Conservation (phyloP, 306 rosid genomes). For the Rosa multiflora region DNA sequence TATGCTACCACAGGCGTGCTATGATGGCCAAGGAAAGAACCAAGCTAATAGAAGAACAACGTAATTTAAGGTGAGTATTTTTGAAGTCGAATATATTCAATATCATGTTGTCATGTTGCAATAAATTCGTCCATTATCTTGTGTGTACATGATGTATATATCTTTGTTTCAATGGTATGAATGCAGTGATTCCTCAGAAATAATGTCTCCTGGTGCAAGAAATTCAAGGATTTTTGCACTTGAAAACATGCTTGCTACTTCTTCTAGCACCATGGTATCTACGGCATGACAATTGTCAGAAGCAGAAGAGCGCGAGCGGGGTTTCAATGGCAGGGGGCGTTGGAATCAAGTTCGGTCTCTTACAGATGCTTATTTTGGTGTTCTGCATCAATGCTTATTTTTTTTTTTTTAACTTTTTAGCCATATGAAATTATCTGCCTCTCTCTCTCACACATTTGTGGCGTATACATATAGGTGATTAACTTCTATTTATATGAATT, state of each 20-base stretch:
- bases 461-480: too few relatives aligned
- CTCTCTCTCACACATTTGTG: too few relatives aligned
- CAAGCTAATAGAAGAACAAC: conserved; percentile 45
- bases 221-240: conserved; percentile 88
- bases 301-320: conserved; percentile 90
- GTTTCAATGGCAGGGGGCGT: conserved; percentile 87
- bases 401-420: too few relatives aligned
- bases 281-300: conserved; percentile 97
- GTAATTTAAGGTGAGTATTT: conserved; percentile 32
- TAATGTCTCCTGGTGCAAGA: conserved; percentile 96
- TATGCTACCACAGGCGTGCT: conserved; percentile 47
- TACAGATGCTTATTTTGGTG: conserved; percentile 49
- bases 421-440: too few relatives aligned
- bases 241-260: conserved; percentile 80
- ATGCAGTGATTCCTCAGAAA: conserved; percentile 44
- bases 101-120: not conserved
- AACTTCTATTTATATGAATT: too few relatives aligned
- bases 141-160: conserved; percentile 26
- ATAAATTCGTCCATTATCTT: not conserved
- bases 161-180: conserved; percentile 5
- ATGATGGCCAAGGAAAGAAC: conserved; percentile 56
- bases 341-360: conserved; percentile 95
- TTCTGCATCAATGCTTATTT: too few relatives aligned
- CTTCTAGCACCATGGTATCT: conserved; percentile 77
- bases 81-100: not conserved